These are phyloP conservation scores for Orychophragmus violaceus DNA, from an alignment of 345 rosid species.

Conservation along the genomic window DNA sequence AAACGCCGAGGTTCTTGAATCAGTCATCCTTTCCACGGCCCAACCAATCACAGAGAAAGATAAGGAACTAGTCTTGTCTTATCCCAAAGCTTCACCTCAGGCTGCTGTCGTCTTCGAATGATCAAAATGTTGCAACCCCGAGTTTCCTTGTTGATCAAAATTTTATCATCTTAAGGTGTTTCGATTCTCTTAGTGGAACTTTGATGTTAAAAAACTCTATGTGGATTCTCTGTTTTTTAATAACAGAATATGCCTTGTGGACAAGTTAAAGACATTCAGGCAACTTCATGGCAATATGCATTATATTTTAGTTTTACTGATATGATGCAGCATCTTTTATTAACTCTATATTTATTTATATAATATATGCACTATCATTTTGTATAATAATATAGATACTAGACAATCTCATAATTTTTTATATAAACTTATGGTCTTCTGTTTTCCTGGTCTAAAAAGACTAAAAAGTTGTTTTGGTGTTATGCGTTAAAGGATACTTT, in stretches of 20 bases:
- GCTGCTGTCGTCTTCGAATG: neutral
- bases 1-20: constrained; percentile 17
- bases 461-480: constrained; percentile 22
- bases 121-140: neutral
- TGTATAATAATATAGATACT: neutral
- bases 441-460: neutral
- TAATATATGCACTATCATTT: neutral
- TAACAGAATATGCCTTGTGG: constrained; percentile 17
- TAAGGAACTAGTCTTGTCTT: constrained; percentile 5
- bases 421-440: constrained; percentile 10
- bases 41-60: neutral
- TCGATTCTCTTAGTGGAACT: neutral
- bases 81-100: constrained; percentile 11
- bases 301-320: neutral
- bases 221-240: neutral
- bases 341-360: neutral
- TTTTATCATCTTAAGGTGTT: neutral
- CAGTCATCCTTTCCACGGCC: constrained; percentile 7
- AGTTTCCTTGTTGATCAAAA: neutral
- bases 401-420: constrained; percentile 8
- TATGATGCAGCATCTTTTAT: constrained; percentile 19
- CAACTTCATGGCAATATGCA: constrained; percentile 15
- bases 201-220: neutral
- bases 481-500: too few species aligned
- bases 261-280: constrained; percentile 19